These are phyloP conservation scores for Acanthamoeba culbertsoni DNA, from an alignment of 208 protist species.

Conservation along the genomic window DNA sequence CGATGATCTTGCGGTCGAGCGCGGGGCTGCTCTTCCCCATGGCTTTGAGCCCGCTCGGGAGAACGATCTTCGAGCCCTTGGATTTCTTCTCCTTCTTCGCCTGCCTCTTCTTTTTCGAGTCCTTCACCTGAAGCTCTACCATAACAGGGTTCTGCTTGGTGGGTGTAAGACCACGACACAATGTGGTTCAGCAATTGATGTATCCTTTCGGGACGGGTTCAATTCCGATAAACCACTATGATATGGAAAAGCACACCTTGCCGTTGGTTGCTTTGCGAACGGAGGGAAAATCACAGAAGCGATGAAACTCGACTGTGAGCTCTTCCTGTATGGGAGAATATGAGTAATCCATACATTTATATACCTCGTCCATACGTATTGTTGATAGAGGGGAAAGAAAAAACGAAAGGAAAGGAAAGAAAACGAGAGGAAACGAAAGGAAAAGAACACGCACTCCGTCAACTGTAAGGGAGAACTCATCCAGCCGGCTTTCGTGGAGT, in stretches of 20 bases:
- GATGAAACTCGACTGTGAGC: not conserved
- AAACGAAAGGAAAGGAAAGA: not conserved
- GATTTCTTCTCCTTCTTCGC: not conserved
- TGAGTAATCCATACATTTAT: no score
- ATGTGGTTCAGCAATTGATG: not conserved
- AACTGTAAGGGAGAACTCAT: not conserved
- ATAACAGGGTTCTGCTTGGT: not conserved
- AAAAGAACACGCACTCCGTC: not conserved
- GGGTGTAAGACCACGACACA: not conserved
- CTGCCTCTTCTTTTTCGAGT: not conserved
- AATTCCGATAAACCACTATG: no score
- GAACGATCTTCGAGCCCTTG: not conserved
- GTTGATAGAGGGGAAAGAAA: no score
- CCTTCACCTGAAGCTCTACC: not conserved
- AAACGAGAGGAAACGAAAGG: not conserved
- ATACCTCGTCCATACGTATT: no score
- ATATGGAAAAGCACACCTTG: not conserved
- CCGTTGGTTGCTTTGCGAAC: not conserved
- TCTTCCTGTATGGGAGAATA: not conserved
- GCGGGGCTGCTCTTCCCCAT: not conserved
- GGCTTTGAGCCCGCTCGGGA: not conserved
- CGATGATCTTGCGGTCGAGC: not conserved
- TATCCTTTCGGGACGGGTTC: not conserved
- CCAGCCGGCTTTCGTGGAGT: not conserved
- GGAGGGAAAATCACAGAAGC: not conserved